Base-by-base conservation (phyloP, 192 early-diverging fungal genomes). In the Coemansia sp. region DNA sequence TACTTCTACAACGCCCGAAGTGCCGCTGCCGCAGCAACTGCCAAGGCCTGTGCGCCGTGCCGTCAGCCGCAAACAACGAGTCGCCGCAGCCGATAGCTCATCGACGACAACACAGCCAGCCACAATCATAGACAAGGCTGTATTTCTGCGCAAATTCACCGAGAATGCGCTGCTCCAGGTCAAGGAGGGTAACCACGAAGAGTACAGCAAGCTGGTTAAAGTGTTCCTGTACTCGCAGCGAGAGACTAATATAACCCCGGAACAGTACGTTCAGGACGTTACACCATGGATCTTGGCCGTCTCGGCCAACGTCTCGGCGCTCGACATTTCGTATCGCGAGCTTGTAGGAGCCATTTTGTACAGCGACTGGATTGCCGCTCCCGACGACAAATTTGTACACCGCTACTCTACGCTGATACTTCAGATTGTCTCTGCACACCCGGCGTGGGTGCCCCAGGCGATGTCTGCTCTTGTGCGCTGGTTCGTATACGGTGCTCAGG, bases 91-190 rank as follows among this genome's bases (percentile, higher is more conserved):
- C 0, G 51, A 11, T 29, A 12, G 27, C 46, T 15, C 19, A 32
- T 29, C 50, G 17, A 58, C 25, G 66, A 58, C 15, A 4, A 58
- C 15, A 4, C 51, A 27, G 25, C 25, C 51, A 1, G 51, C 6
- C 27, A 31, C 51, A 29, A 4, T 55, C 23, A 77, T 78, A 9
- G 65, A 81, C 71, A 81, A 76, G 62, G 60, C 74, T 0, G 63
- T 73, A n/a, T 81, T 81, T 61, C 37, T 76, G 59, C 69, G 68
- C 31, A 76, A 72, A 53, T 81, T 73, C 37, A 68, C 66, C 11
- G 73, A 75, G 42, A 81, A 67, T 57, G 78, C 78, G 15, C 74
- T 81, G 17, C 74, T 66, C 17, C 78, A 76, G 53, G 70, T 70
- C 25, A 73, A 73, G 58, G 65, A 77, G 68, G 79, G 75, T 23